Evolutionary conservation across 2,329 filamentous ascomycete species (phyloP).

Genomic region (Dactylellina leptospora): DNA sequence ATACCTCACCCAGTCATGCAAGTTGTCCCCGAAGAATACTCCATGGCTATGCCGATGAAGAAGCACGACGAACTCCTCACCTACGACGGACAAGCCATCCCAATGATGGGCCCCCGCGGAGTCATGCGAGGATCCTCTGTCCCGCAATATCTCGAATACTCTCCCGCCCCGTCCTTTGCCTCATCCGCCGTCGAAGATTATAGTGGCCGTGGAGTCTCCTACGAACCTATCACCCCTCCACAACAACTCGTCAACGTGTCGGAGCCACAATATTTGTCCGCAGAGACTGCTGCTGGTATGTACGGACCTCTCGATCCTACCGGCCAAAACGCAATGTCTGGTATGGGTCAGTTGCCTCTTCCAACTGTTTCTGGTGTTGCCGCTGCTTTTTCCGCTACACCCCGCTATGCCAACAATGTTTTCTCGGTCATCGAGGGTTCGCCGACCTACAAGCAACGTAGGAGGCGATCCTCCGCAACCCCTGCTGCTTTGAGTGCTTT

Average conservation of each 20-base stretch:
- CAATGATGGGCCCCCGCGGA: slow-evolving; percentile 66
- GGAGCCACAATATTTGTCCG: slow-evolving; percentile 96
- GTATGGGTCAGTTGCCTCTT: slow-evolving; percentile 89
- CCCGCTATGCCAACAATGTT: slow-evolving; percentile 78
- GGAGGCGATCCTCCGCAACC: slow-evolving; percentile 91
- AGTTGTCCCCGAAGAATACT: slow-evolving; percentile 66
- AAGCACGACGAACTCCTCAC: slow-evolving; percentile 48
- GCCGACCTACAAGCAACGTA: slow-evolving; percentile 96
- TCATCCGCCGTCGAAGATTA: slow-evolving; percentile 99
- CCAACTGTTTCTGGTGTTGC: slow-evolving; percentile 73
- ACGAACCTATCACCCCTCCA: slow-evolving; percentile 94
- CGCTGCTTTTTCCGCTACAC: slow-evolving; percentile 71
- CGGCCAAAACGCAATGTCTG: slow-evolving; percentile 78
- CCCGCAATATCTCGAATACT: slow-evolving; percentile 98
- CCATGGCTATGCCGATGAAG: slow-evolving; percentile 48
- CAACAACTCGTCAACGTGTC: slow-evolving; percentile 84
- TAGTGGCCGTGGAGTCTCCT: slow-evolving; percentile 93
- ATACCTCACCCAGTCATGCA: slow-evolving; percentile 68
- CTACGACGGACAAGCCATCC: slow-evolving; percentile 50
- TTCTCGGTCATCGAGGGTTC: slow-evolving; percentile 98
- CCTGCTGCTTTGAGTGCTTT: slow-evolving; percentile 73
- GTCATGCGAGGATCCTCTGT: slow-evolving; percentile 86
- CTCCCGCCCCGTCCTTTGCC: slow-evolving; percentile 94
- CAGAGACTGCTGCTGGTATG: slow-evolving; percentile 87
- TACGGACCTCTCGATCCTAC: slow-evolving; percentile 94